Conservation (phyloP, 2,329 filamentous ascomycete genomes). For the Penicillium expansum region DNA sequence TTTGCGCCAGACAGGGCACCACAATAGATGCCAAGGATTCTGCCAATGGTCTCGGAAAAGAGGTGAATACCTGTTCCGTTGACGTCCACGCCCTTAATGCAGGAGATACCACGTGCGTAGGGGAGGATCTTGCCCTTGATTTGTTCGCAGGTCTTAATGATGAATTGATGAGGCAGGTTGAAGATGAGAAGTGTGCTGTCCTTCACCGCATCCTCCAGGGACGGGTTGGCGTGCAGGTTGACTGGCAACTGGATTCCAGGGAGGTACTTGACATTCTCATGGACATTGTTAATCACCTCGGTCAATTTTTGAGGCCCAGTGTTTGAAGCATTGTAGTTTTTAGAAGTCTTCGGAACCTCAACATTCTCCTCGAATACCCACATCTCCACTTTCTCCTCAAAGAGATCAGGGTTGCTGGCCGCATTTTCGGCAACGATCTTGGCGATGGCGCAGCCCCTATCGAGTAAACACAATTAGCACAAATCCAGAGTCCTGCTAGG, state of each 20-base stretch:
- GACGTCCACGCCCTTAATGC: conserved; percentile 97
- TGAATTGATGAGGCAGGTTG: conserved; percentile 92
- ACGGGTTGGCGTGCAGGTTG: conserved; percentile 56
- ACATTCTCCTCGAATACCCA: conserved; percentile 98
- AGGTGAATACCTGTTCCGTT: conserved; percentile 79
- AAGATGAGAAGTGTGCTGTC: conserved; percentile 89
- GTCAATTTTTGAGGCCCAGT: conserved; percentile 82
- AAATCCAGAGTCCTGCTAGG: conserved; percentile 46
- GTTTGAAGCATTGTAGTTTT: conserved; percentile 70
- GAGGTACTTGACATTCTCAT: conserved; percentile 98
- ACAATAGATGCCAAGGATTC: conserved; percentile 90
- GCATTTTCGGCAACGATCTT: conserved; percentile 97
- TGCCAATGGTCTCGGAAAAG: conserved; percentile 92
- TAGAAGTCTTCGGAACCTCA: conserved; percentile 66
- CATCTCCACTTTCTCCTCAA: conserved; percentile 91
- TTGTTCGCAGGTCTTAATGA: conserved; percentile 78
- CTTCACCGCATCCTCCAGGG: conserved; percentile 67
- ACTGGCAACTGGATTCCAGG: conserved; percentile 77
- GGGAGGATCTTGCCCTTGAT: conserved; percentile 86
- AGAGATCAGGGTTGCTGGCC: conserved; percentile 70
- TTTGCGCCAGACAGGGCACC: conserved; percentile 94
- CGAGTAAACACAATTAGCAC: conserved; percentile 74
- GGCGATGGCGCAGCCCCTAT: conserved; percentile 90
- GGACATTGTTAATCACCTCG: conserved; percentile 79
- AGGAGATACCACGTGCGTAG: conserved; percentile 89